Percentiles rank a stretch among this genome's conserved stretches.
Evolutionary conservation across 2,329 filamentous ascomycete species (phyloP).

Genomic region (Xylaria sp.): DNA sequence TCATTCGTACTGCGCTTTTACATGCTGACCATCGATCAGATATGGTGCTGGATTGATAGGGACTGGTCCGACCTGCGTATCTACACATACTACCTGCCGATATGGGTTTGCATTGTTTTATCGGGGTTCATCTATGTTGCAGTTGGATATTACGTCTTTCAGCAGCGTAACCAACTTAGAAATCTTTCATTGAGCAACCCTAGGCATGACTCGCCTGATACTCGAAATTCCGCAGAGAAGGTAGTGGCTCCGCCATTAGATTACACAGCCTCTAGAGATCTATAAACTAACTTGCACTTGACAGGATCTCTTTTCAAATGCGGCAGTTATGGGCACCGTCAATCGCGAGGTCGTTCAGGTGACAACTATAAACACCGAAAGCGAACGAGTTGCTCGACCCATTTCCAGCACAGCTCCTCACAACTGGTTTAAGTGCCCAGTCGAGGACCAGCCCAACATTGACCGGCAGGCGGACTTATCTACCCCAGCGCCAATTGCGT

Average conservation of each 20-base stretch:
- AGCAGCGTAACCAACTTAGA: slow-evolving; percentile 60
- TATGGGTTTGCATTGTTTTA: slow-evolving; percentile 68
- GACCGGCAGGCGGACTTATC: slow-evolving; percentile 24
- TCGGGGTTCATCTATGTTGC: slow-evolving; percentile 66
- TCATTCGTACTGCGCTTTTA: neutral
- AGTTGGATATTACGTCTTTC: slow-evolving; percentile 70
- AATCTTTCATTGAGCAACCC: slow-evolving; percentile 64
- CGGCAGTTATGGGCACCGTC: slow-evolving; percentile 50
- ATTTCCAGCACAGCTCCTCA: slow-evolving; percentile 33
- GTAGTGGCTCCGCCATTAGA: slow-evolving; percentile 28
- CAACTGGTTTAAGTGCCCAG: slow-evolving; percentile 49
- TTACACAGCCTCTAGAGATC: neutral
- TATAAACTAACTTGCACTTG: slow-evolving; percentile 11
- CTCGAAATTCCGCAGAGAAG: slow-evolving; percentile 51
- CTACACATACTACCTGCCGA: slow-evolving; percentile 70
- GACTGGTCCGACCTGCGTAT: slow-evolving; percentile 68
- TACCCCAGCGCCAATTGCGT: slow-evolving; percentile 40
- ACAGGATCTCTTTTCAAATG: slow-evolving; percentile 48
- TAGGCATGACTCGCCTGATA: slow-evolving; percentile 38
- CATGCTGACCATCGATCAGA: slow-evolving; percentile 52
- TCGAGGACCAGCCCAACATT: slow-evolving; percentile 34
- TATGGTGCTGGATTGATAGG: slow-evolving; percentile 71
- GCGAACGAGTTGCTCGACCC: slow-evolving; percentile 35
- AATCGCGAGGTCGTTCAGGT: slow-evolving; percentile 49
- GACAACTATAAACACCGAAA: slow-evolving; percentile 48